A percentile compares a stretch with the other conserved stretches of the same genome.
phyloP scores from a whole-genome alignment of 495 filamentous ascomycete species.

The Xylaria flabelliformis region DNA sequence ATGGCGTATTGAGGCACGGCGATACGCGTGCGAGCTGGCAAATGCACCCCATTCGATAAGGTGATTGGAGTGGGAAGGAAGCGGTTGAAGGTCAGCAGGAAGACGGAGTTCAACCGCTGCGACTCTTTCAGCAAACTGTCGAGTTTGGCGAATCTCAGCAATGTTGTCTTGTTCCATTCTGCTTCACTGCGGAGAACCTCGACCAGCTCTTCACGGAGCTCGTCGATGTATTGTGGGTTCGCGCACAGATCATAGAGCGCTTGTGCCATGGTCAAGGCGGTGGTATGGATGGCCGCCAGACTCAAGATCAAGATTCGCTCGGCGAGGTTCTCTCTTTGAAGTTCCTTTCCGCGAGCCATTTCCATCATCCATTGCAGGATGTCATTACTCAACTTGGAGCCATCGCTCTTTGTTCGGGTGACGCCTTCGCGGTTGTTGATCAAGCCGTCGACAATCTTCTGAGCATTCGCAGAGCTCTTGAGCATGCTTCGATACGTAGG shows the following conservation, averaged over 20 bases:
- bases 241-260: neutral
- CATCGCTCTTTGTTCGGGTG: too few relatives aligned
- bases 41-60: too few relatives aligned
- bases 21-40: too few relatives aligned
- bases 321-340: neutral
- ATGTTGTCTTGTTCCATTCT: neutral
- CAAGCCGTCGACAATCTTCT: too few relatives aligned
- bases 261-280: neutral
- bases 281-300: neutral
- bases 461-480: too few relatives aligned
- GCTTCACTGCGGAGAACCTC: neutral
- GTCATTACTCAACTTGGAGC: neutral
- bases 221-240: neutral
- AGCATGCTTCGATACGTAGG: too few relatives aligned
- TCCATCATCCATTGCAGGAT: neutral
- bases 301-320: neutral
- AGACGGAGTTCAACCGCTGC: neutral
- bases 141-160: neutral
- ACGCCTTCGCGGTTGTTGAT: too few relatives aligned
- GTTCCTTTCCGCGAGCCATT: neutral
- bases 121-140: neutral
- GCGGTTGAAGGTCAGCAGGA: too few relatives aligned
- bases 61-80: too few relatives aligned
- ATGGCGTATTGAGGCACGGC: neutral
- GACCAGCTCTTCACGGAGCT: neutral